Percentiles rank a stretch among this genome's conserved stretches.
Conservation (phyloP, 2,329 filamentous ascomycete genomes). For the Diaporthe amygdali region DNA sequence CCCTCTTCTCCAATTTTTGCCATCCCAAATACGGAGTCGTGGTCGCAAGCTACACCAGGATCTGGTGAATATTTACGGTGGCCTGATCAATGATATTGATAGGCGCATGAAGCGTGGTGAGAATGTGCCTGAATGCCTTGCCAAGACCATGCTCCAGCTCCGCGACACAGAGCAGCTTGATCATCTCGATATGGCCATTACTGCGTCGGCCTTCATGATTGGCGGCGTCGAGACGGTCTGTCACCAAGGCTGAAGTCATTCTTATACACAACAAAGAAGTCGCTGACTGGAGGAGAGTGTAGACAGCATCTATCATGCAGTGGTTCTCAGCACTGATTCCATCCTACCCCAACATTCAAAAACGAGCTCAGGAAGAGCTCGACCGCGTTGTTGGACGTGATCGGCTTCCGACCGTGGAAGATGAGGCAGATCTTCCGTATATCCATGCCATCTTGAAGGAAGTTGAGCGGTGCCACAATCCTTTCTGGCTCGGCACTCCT, state of each 20-base stretch:
- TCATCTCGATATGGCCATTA: slow-evolving; percentile 1
- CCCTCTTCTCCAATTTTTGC: not conserved
- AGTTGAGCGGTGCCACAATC: slow-evolving; percentile 5
- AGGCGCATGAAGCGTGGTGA: not conserved
- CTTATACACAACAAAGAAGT: too few species aligned
- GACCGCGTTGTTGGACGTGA: not conserved
- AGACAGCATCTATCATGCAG: slow-evolving; percentile 14
- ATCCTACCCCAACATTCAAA: not conserved
- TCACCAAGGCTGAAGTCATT: not conserved
- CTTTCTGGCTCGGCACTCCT: slow-evolving; percentile 5
- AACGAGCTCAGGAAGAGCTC: not conserved
- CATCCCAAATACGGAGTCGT: not conserved
- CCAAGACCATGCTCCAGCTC: not conserved
- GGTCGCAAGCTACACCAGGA: not conserved
- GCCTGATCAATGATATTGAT: not conserved
- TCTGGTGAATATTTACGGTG: not conserved
- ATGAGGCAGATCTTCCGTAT: not conserved
- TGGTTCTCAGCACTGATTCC: slow-evolving; percentile 6
- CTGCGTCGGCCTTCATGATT: slow-evolving; percentile 8
- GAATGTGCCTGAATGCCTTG: not conserved
- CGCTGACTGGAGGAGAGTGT: not conserved
- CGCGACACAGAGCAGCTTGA: not conserved
- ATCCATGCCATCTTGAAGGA: slow-evolving; percentile 9
- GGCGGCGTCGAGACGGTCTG: slow-evolving; percentile 1
- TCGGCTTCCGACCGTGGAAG: not conserved